phyloP scores from a whole-genome alignment of 2,329 filamentous ascomycete species.

The Penicillium sp. region DNA sequence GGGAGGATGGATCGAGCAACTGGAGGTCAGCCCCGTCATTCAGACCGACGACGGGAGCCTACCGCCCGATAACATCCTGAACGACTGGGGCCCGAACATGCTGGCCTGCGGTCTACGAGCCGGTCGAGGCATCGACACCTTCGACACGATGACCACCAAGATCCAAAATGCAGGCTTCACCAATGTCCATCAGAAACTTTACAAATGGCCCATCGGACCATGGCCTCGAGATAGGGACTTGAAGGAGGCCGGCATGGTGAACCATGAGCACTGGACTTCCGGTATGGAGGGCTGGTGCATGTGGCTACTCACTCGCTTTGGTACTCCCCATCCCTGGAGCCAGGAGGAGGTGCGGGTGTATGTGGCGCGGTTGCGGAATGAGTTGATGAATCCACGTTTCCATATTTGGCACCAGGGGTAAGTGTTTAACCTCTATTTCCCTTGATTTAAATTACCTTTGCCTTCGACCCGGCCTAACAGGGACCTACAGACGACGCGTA shows the following conservation, averaged over 20 bases:
- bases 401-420: constrained; percentile 24
- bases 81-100: constrained; percentile 18
- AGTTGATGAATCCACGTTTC: constrained; percentile 21
- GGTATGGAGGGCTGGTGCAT: constrained; percentile 31
- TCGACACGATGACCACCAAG: constrained; percentile 24
- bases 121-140: constrained; percentile 24
- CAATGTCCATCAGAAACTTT: constrained; percentile 31
- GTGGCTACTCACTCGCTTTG: constrained; percentile 29
- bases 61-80: constrained; percentile 15
- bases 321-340: constrained; percentile 23
- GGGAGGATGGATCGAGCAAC: constrained; percentile 25
- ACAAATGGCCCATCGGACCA: constrained; percentile 32
- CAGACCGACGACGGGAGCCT: constrained; percentile 21
- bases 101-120: constrained; percentile 23
- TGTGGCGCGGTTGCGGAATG: constrained; percentile 20
- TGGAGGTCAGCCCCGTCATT: constrained; percentile 21
- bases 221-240: constrained; percentile 33
- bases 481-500: constrained; percentile 15
- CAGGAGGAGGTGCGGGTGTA: constrained; percentile 23
- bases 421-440: not conserved
- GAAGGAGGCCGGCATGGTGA: constrained; percentile 45
- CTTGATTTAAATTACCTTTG: not conserved
- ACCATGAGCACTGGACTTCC: constrained; percentile 27
- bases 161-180: constrained; percentile 33
- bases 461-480: not conserved